These are phyloP conservation scores for Grosmannia clavigera DNA, from an alignment of 2,329 filamentous ascomycete species.

Conservation along the genomic window DNA sequence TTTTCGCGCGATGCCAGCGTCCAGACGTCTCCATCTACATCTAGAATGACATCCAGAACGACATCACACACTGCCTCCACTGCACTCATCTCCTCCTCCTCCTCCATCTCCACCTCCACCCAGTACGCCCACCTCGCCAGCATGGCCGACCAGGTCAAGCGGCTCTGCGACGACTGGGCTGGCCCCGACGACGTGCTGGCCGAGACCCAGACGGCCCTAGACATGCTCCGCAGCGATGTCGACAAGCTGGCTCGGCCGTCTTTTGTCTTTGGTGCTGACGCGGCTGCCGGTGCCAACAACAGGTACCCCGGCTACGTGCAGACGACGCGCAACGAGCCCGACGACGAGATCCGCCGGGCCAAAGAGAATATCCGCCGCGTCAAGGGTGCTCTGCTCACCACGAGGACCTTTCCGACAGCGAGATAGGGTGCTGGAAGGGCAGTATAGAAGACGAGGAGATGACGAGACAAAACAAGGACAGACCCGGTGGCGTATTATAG, in stretches of 20 bases:
- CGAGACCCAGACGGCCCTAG: constrained; percentile 38
- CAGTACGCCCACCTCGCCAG: neutral
- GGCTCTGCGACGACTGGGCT: constrained; percentile 4
- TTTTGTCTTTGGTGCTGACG: constrained; percentile 14
- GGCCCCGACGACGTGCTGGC: constrained; percentile 11
- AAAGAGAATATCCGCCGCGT: constrained; percentile 66
- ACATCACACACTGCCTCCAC: neutral
- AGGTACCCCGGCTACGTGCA: constrained; percentile 29
- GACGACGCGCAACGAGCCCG: constrained; percentile 36
- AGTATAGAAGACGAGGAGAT: neutral
- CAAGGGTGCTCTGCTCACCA: constrained; percentile 66
- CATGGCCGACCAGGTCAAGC: constrained; percentile 12
- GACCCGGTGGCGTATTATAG: too few species aligned
- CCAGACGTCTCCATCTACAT: constrained; percentile 50
- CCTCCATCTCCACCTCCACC: neutral
- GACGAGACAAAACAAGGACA: too few species aligned
- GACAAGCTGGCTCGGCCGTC: constrained; percentile 36
- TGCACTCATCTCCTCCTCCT: neutral
- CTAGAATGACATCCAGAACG: neutral
- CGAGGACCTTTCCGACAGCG: constrained; percentile 56
- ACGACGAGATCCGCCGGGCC: constrained; percentile 60
- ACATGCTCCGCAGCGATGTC: constrained; percentile 53
- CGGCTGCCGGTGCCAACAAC: constrained; percentile 27
- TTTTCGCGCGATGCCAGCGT: constrained; percentile 74
- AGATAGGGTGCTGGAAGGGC: constrained; percentile 10